Base-by-base conservation (phyloP, 306 rosid species). In the Trifolium pratense region DNA sequence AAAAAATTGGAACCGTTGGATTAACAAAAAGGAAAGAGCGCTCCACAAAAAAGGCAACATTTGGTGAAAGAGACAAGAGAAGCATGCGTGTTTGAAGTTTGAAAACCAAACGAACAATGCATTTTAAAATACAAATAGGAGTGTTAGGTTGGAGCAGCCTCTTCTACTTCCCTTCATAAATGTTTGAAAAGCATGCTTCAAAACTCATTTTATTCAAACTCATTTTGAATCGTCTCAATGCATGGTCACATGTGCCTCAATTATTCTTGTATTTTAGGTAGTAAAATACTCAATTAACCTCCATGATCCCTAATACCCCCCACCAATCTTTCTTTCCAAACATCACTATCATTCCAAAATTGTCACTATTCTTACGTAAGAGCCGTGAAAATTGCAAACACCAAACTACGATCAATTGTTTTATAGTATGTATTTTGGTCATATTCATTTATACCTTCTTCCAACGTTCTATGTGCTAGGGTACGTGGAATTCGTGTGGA, bases 21-120 rank as follows among this genome's bases (percentile, higher is more conserved):
- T n/a, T n/a, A n/a, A n/a, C n/a, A n/a, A n/a, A n/a, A n/a, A n/a
- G n/a, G n/a, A n/a, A n/a, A n/a, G n/a, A n/a, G n/a, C n/a, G n/a
- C n/a, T n/a, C n/a, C n/a, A n/a, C n/a, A n/a, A n/a, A n/a, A n/a
- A n/a, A n/a, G n/a, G n/a, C n/a, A n/a, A 58, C 61, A 52, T 76
- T 66, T 15, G 42, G 16, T 68, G 61, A 71, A 6, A 70, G 31
- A 39, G 73, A 75, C 62, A 71, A 62, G 56, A 66, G 49, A 75
- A 68, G 75, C 91, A 84, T 66, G 88, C 80, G 88, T 65, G 59
- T 82, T 84, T 84, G 91, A 87, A 79, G 73, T 68, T 87, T 84
- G 85, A 71, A 82, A 73, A 74, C 52, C n/a, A 8, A 6, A 43
- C 14, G 1, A 42, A 42, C 31, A 49, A 11, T 42, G 36, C 21